Evolutionary conservation across 768 basidiomycete genomes (phyloP).

Genomic region (Auriscalpium microsporum): DNA sequence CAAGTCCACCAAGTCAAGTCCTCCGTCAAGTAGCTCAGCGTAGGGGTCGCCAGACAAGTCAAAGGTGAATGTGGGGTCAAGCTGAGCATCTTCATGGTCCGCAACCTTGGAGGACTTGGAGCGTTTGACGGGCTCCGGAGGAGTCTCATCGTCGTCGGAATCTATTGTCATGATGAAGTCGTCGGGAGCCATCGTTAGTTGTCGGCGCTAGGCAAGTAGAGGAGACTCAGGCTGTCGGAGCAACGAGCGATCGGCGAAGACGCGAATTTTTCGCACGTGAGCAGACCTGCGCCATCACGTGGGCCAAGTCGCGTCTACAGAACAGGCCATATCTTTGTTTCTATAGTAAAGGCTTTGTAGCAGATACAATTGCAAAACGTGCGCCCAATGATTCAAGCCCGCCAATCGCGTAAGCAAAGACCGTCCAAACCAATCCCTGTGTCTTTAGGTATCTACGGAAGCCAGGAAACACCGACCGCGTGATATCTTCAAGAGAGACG

Average conservation of each 20-base stretch:
- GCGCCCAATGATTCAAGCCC: conserved; percentile 32
- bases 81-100: conserved; percentile 45
- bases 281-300: too few species aligned
- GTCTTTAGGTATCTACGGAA: conserved; percentile 42
- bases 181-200: conserved; percentile 31
- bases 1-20: conserved; percentile 39
- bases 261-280: too few species aligned
- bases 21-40: conserved; percentile 39
- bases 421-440: conserved; percentile 34
- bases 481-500: conserved; percentile 49
- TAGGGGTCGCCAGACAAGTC: conserved; percentile 70
- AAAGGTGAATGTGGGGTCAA: conserved; percentile 81
- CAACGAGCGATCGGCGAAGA: too few species aligned
- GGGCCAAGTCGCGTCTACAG: too few species aligned
- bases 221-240: too few species aligned
- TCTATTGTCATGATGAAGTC: conserved; percentile 83
- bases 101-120: conserved; percentile 13
- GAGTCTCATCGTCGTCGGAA: conserved; percentile 61
- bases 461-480: conserved; percentile 47
- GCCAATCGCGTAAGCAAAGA: conserved; percentile 33
- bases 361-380: conserved; percentile 40
- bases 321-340: too few species aligned
- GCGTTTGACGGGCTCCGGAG: not conserved
- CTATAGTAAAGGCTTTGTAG: conserved; percentile 5
- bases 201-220: not conserved